Evolutionary conservation across 345 rosid species (phyloP), one percentile per base, ranked within the genome.

Genomic region (Chamaenerion angustifolium): DNA sequence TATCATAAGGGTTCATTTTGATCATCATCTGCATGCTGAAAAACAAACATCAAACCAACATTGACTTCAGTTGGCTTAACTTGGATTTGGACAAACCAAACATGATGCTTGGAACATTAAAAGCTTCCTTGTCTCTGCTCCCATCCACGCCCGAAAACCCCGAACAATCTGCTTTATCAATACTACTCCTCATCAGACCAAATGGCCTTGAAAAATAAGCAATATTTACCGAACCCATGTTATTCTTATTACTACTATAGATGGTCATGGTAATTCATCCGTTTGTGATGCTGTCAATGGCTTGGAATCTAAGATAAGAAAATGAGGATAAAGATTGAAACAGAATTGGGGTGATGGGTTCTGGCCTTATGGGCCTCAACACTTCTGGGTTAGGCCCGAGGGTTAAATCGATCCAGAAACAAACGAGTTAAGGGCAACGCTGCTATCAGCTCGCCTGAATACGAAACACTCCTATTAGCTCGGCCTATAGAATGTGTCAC

Each of bases 181-280:
- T 64, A 62, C 65, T 67, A 48, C 74, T 68, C 70, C 70, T 82
- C 11, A 61, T 65, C 55, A 69, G 56, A 59, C 74, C 52, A 45
- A 71, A 76, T 61, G 95, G 85, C 35, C 76, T 72, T 10, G 73
- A 62, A 64, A 85, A 82, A 62, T 81, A 79, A 15, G 85, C 71
- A 62, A 79, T 78, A 61, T 78, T 85, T 59, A 71, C 60, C 52
- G 73, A 45, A 60, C 63, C 57, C 48, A 81, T 49, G 59, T 58
- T 73, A 60, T 61, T 55, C 46, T 82, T 49, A 56, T 57, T 73
- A 62, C 57, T 70, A 65, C 31, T 46, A n/a, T n/a, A 40, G 73
- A 17, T 8, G 47, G n/a, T 13, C 42, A 60, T 8, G 37, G 8
- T 7, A 31, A 31, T 31, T 31, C 37, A 31, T 31, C 5, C 37